A percentile compares a stretch with the other conserved stretches of the same genome.
Conservation (phyloP, 106 monocot genomes). For the Chionographis japonica region DNA sequence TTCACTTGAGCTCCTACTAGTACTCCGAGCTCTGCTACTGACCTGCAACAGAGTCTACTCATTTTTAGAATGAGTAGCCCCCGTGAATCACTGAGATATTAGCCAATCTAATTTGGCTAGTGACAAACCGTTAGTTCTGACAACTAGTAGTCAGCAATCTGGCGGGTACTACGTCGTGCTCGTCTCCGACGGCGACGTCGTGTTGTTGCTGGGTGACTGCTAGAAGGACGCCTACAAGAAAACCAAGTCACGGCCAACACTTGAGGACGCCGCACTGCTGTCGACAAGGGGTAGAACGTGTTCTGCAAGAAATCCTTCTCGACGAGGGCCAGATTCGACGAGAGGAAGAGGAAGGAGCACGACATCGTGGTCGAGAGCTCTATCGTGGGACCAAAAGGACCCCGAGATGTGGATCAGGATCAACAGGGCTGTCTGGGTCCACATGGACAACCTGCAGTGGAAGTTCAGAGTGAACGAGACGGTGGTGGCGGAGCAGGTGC, state of each 20-base stretch:
- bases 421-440: slow-evolving; percentile 57
- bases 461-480: slow-evolving; percentile 87
- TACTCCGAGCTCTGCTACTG: too few relatives aligned
- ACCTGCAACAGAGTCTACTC: too few relatives aligned
- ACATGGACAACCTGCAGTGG: slow-evolving; percentile 78
- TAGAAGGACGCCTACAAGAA: slow-evolving; percentile 87
- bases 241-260: slow-evolving; percentile 64
- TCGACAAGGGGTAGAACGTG: slow-evolving; percentile 56
- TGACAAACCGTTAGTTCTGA: too few relatives aligned
- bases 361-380: slow-evolving; percentile 79
- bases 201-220: slow-evolving; percentile 64
- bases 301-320: slow-evolving; percentile 63
- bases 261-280: slow-evolving; percentile 53
- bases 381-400: slow-evolving; percentile 31
- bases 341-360: slow-evolving; percentile 41
- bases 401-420: slow-evolving; percentile 90
- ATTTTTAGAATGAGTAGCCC: too few relatives aligned
- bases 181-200: slow-evolving; percentile 66
- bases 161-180: slow-evolving; percentile 75
- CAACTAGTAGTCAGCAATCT: slow-evolving; percentile 22
- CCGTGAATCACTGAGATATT: too few relatives aligned
- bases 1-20: too few relatives aligned
- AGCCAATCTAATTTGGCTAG: too few relatives aligned
- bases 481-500: slow-evolving; percentile 50
- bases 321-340: slow-evolving; percentile 46